Evolutionary conservation across 371 early-diverging fungal genomes (phyloP), one percentile per base, ranked within the genome.

Genomic region (Mortierella sp.): DNA sequence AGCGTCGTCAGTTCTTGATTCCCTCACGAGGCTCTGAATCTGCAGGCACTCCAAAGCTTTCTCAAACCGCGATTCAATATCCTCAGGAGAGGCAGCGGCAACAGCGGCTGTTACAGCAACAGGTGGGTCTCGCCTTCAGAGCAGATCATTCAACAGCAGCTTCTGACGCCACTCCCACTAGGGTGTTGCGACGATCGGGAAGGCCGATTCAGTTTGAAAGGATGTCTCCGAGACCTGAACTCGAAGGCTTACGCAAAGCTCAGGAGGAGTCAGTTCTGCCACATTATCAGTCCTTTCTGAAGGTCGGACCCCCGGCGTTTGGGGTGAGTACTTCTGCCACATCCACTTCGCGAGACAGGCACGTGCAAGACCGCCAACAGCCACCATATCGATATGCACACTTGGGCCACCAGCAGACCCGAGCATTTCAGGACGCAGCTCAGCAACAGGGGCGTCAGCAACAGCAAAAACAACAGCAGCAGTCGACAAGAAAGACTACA

Each of bases 401-500:
- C n/a, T n/a, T n/a, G n/a, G n/a, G n/a, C n/a, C n/a, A n/a, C n/a
- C n/a, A n/a, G n/a, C n/a, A n/a, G n/a, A n/a, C 19, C 7, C 12
- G 39, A 24, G 2, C 30, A 30, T 3, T 12, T 5, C n/a, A 12
- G 17, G 17, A 42, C 28, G 27, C 23, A 37, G 6, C 34, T 31
- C 28, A 19, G 21, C 31, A 39, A 26, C 47, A 55, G 39, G 41
- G 48, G 7, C 51, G 34, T 9, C 17, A 49, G 17, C 50, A 31
- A 37, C 37, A 50, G 3, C 30, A 14, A n/a, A 53, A 31, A 3
- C 53, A 23, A 1, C 60, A 54, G 30, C 70, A n/a, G n/a, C n/a
- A n/a, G n/a, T n/a, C n/a, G n/a, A n/a, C 63, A 14, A 55, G 72
- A 37, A 59, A 72, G 31, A 60, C 65, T 9, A 60, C 54, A 23